A percentile compares a stretch with the other conserved stretches of the same genome.
Conservation (phyloP, 2,329 filamentous ascomycete species). For the Cladosporium sp. region DNA sequence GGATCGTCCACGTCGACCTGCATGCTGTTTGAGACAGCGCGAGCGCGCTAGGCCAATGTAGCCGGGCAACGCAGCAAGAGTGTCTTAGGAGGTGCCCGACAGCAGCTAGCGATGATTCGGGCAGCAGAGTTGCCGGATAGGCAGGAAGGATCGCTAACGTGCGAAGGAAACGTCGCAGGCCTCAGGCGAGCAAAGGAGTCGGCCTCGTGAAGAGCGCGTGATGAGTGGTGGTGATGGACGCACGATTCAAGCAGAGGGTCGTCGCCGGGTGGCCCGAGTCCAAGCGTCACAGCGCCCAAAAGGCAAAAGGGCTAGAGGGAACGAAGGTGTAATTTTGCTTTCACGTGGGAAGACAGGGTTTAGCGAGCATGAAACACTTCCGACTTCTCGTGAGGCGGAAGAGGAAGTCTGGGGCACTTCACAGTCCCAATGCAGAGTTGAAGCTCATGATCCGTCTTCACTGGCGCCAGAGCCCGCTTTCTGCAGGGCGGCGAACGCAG, state of each 20-base stretch:
- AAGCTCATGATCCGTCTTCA: too few species aligned
- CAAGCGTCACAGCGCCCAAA: background rate
- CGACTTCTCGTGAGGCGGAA: background rate
- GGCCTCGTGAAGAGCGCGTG: background rate
- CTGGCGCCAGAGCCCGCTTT: too few species aligned
- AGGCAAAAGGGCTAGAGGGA: too few species aligned
- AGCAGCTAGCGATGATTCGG: background rate
- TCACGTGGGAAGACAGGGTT: slow-evolving; percentile 4
- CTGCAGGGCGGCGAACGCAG: too few species aligned
- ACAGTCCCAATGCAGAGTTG: too few species aligned
- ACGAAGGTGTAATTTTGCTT: background rate
- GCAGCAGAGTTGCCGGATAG: background rate
- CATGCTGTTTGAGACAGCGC: slow-evolving; percentile 8
- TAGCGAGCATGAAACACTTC: background rate
- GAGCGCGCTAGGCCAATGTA: slow-evolving; percentile 4
- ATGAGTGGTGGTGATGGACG: background rate
- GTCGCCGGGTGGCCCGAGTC: background rate
- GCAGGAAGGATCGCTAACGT: background rate
- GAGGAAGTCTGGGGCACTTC: too few species aligned
- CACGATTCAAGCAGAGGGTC: background rate
- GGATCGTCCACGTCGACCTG: slow-evolving; percentile 10
- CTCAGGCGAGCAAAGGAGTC: background rate
- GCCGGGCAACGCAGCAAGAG: slow-evolving; percentile 2
- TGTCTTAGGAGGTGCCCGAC: background rate
- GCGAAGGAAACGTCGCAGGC: background rate